Conservation (phyloP, 2,329 filamentous ascomycete genomes). For the Diaporthe amygdali region DNA sequence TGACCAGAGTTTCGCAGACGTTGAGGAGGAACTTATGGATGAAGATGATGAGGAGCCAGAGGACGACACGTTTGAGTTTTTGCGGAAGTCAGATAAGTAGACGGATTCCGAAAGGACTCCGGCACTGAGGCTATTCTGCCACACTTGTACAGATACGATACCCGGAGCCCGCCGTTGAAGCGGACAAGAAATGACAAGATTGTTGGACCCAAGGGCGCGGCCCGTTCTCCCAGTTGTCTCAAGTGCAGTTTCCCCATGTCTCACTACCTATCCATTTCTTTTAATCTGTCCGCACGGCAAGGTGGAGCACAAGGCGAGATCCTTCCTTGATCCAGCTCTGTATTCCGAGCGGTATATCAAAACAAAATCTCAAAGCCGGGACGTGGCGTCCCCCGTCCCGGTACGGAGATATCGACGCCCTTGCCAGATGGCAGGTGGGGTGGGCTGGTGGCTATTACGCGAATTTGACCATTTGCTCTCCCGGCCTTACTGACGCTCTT, state of each 20-base stretch:
- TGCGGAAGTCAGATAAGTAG: neutral
- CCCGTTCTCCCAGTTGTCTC: conserved; percentile 9
- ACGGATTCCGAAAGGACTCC: neutral
- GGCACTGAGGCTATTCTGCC: neutral
- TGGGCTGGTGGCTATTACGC: conserved; percentile 37
- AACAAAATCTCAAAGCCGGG: conserved; percentile 18
- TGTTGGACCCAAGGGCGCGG: conserved; percentile 11
- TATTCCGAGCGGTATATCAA: conserved; percentile 77
- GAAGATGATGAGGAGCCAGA: conserved; percentile 18
- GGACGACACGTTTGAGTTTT: conserved; percentile 26
- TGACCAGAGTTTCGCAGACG: neutral
- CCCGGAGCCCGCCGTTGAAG: conserved; percentile 3
- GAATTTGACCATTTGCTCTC: conserved; percentile 52
- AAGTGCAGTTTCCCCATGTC: conserved; percentile 21
- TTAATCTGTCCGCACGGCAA: conserved; percentile 65
- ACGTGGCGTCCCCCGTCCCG: conserved; percentile 16
- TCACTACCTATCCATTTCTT: conserved; percentile 1
- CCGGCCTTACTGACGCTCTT: conserved; percentile 30
- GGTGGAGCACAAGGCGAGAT: conserved; percentile 79
- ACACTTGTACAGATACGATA: conserved; percentile 24
- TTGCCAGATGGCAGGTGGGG: conserved; percentile 35
- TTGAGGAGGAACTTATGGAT: neutral
- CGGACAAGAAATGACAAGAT: conserved; percentile 16
- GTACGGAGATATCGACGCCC: conserved; percentile 7
- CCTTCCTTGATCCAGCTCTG: conserved; percentile 74